These are phyloP conservation scores for Trichocladium antarcticum DNA, from an alignment of 495 filamentous ascomycete genomes.

Conservation along the genomic window DNA sequence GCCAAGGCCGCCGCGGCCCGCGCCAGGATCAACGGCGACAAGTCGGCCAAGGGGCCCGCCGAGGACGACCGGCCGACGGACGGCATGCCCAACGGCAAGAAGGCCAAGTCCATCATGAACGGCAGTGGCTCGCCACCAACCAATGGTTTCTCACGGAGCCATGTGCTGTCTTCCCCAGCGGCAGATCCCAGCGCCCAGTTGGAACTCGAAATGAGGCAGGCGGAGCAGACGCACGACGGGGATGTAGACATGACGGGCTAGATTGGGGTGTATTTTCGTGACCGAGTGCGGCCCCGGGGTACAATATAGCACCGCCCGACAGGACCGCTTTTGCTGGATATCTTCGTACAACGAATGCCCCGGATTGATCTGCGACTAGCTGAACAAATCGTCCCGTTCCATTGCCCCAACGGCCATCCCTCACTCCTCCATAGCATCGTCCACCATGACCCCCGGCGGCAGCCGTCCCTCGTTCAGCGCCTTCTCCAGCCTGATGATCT, in stretches of 20 bases:
- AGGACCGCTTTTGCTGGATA: neutral
- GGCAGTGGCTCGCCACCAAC: conserved; percentile 9
- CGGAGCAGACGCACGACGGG: conserved; percentile 24
- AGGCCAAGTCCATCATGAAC: conserved; percentile 37
- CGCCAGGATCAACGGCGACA: conserved; percentile 29
- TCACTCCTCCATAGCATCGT: conserved; percentile 48
- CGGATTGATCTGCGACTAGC: too few relatives aligned
- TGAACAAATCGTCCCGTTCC: too few relatives aligned
- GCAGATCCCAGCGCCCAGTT: conserved; percentile 36
- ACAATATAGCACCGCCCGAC: too few relatives aligned
- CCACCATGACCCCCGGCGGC: conserved; percentile 52
- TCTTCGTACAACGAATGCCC: neutral
- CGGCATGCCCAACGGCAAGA: conserved; percentile 26
- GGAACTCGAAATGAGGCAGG: conserved; percentile 38
- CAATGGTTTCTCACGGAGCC: conserved; percentile 12
- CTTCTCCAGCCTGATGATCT: conserved; percentile 72
- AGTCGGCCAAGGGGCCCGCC: conserved; percentile 12
- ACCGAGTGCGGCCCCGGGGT: too few relatives aligned
- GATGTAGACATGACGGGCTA: conserved; percentile 53
- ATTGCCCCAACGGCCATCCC: neutral
- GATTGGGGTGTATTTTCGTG: neutral
- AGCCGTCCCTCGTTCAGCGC: conserved; percentile 79
- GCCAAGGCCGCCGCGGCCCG: conserved; percentile 35
- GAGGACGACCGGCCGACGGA: conserved; percentile 22
- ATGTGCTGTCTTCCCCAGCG: conserved; percentile 14